Percentiles rank a stretch among this genome's conserved stretches.
phyloP scores from a whole-genome alignment of 345 rosid genomes.

The Limnanthes douglasii region DNA sequence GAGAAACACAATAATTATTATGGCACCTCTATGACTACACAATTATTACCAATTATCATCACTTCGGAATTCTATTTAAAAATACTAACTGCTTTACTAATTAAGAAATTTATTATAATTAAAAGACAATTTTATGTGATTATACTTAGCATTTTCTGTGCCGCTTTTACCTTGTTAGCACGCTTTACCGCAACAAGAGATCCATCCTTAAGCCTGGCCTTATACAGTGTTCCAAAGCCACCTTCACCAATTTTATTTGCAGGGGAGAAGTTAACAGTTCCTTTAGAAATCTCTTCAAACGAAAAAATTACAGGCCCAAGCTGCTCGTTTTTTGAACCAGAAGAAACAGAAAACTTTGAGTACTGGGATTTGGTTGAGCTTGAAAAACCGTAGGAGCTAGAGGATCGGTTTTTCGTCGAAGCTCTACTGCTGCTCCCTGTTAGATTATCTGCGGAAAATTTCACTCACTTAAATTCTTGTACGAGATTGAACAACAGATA shows the following conservation, averaged over 20 bases:
- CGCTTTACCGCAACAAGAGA: conserved; percentile 77
- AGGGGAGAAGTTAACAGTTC: conserved; percentile 55
- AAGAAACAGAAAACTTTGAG: conserved; percentile 12
- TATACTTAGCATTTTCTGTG: neutral
- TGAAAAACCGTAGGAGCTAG: conserved; percentile 26
- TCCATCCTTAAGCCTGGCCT: conserved; percentile 73
- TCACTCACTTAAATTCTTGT: conserved; percentile 24
- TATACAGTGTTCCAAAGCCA: conserved; percentile 63
- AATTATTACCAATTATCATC: no score
- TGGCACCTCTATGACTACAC: no score
- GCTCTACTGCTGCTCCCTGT: conserved; percentile 30
- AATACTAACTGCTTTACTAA: no score
- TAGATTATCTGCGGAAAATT: conserved; percentile 33
- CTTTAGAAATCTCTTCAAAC: conserved; percentile 51
- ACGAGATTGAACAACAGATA: neutral
- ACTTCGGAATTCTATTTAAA: no score
- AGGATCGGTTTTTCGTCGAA: conserved; percentile 22
- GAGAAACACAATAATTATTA: no score
- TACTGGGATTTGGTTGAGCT: conserved; percentile 13
- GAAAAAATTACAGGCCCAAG: conserved; percentile 25
- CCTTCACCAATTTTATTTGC: conserved; percentile 71
- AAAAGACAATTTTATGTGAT: no score
- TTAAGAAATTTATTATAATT: no score
- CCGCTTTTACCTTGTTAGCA: conserved; percentile 46
- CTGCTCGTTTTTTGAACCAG: conserved; percentile 26